Percentiles rank a stretch among this genome's conserved stretches.
phyloP scores from a whole-genome alignment of 306 rosid genomes.

The Hylodesmum podocarpum region DNA sequence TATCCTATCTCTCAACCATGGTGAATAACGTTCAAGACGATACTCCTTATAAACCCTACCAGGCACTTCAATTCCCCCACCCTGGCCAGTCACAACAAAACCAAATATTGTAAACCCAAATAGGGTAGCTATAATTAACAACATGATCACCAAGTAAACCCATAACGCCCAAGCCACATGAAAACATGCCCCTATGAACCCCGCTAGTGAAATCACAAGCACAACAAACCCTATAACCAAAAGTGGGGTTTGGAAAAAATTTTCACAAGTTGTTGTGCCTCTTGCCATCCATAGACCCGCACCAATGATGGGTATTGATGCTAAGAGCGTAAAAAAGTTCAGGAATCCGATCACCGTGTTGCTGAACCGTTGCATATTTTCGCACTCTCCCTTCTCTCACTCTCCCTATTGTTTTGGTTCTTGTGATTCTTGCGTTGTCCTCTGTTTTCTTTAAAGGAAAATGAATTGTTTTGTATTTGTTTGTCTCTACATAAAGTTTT shows the following conservation, averaged over 20 bases:
- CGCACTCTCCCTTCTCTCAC: not conserved
- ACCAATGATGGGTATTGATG: conserved; percentile 88
- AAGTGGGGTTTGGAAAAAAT: conserved; percentile 77
- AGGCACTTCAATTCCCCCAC: conserved; percentile 68
- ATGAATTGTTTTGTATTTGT: conserved; percentile 26
- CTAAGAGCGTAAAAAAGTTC: conserved; percentile 72
- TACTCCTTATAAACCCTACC: conserved; percentile 77
- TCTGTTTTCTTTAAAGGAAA: not conserved
- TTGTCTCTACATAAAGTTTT: conserved; percentile 15
- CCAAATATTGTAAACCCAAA: conserved; percentile 71
- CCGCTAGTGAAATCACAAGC: conserved; percentile 70
- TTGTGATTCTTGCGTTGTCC: conserved; percentile 23
- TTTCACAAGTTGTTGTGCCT: conserved; percentile 76
- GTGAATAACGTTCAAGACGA: conserved; percentile 58
- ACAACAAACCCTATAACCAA: conserved; percentile 72
- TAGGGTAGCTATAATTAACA: conserved; percentile 58
- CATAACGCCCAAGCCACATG: conserved; percentile 85
- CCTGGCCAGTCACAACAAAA: conserved; percentile 58
- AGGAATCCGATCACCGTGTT: conserved; percentile 86
- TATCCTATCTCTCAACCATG: conserved; percentile 68
- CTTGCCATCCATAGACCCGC: conserved; percentile 87
- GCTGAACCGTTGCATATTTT: conserved; percentile 79
- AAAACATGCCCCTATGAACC: conserved; percentile 90
- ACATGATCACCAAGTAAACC: conserved; percentile 76
- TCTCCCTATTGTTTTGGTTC: not conserved